These are phyloP conservation scores for Paraphoma chrysanthemicola DNA, from an alignment of 2,329 filamentous ascomycete species.

Conservation along the genomic window DNA sequence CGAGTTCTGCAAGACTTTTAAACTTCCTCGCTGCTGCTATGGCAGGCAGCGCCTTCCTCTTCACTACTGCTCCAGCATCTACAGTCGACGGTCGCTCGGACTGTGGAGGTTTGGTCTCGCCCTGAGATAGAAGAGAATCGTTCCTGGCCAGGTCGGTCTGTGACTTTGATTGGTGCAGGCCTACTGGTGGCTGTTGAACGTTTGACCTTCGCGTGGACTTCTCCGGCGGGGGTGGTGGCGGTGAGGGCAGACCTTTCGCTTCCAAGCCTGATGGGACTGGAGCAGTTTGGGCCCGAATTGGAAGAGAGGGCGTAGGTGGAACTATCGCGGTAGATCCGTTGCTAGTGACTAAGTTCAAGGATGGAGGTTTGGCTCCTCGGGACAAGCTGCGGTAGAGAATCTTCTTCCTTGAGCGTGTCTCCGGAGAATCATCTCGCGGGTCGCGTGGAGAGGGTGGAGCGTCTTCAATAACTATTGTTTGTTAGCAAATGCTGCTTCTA, in stretches of 20 bases:
- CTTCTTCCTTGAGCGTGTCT: constrained; percentile 25
- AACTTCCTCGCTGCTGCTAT: constrained; percentile 29
- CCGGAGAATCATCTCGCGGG: constrained; percentile 25
- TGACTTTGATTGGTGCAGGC: constrained; percentile 29
- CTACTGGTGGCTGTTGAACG: constrained; percentile 23
- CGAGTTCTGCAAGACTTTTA: constrained; percentile 36
- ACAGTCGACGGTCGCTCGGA: constrained; percentile 3
- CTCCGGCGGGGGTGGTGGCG: constrained; percentile 44
- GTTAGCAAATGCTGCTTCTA: constrained; percentile 6
- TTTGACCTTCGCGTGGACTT: constrained; percentile 36
- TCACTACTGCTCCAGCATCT: constrained; percentile 20
- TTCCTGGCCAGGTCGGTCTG: constrained; percentile 27
- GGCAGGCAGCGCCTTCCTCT: constrained; percentile 35
- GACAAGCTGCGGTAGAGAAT: constrained; percentile 44
- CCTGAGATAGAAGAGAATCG: constrained; percentile 38
- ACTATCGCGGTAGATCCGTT: constrained; percentile 48
- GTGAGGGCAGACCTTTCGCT: constrained; percentile 40
- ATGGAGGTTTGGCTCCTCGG: constrained; percentile 44
- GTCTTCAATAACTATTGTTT: constrained; percentile 17
- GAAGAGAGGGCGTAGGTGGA: constrained; percentile 30
- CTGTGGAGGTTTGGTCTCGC: constrained; percentile 7
- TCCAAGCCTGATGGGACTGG: constrained; percentile 18
- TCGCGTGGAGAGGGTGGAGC: constrained; percentile 12
- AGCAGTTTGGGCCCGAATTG: constrained; percentile 12
- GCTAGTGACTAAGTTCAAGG: constrained; percentile 41